Evolutionary conservation across 805 yeast species (phyloP), one percentile per base, ranked within the genome.

Genomic region (Ogataea methanolica): DNA sequence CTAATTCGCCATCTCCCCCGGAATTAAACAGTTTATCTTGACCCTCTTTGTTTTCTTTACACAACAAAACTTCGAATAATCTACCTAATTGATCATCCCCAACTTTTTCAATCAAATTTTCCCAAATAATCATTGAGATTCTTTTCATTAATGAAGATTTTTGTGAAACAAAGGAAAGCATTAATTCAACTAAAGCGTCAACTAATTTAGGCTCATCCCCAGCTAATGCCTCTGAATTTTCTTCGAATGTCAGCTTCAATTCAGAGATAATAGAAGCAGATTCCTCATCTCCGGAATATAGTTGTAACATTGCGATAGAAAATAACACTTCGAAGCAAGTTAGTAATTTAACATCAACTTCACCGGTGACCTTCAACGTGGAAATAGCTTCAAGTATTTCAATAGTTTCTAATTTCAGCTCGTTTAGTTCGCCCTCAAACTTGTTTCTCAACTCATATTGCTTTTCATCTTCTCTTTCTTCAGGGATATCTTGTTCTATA

Each of bases 11-110:
- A 5, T 70, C 75, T 21, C 69, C 78, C 11, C 72, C 88, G 14
- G 77, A 80, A 48, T 86, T 88, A 60, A 91, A 91, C 57, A 92
- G 67, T 41, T 77, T 76, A 23, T 76, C 74, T 64, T 88, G 94
- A 1, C 97, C 97, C 55, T 83, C 82, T 51, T 82, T 79, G 62
- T 86, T 88, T 64, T 91, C 97, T 59, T 79, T 82, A 0, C 95
- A 74, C 16, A 68, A 54, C 43, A 85, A 62, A 16, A 84, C 76
- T 48, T 83, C 85, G 44, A 72, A 71, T 42, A 85, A 57, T 22
- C 79, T 64, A 11, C 69, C 66, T 33, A 85, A 55, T 41, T 83
- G 80, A 9, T 65, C 62, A 11, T 53, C 56, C 2, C 70, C 71
- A 31, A 83, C 64, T 33, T 73, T 69, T 17, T 63, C 67, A n/a